A percentile compares a stretch with the other conserved stretches of the same genome.
phyloP scores from a whole-genome alignment of 495 filamentous ascomycete genomes.

The Recurvomyces mirabilis region DNA sequence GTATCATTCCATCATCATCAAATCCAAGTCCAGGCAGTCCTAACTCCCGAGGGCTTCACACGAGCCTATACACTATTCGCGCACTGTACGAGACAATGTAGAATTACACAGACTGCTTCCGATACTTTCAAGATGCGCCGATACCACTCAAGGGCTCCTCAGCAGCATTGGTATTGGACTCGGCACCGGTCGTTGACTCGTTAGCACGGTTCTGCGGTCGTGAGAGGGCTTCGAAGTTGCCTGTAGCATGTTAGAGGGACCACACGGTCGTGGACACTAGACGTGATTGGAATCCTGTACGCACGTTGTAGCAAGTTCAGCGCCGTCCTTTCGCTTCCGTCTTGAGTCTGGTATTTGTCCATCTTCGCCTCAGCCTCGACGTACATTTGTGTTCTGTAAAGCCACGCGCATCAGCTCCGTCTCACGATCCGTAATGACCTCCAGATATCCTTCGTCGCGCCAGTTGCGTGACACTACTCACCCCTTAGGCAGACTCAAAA shows the following conservation, averaged over 20 bases:
- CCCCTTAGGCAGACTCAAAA: constrained; percentile 65
- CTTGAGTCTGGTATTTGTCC: constrained; percentile 46
- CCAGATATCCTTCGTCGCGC: neutral
- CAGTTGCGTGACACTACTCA: constrained; percentile 36
- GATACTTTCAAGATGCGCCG: too few species aligned
- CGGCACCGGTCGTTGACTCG: neutral
- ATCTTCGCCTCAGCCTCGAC: constrained; percentile 64
- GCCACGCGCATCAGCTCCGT: neutral
- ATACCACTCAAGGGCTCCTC: constrained; percentile 21
- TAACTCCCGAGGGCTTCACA: too few species aligned
- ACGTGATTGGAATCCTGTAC: too few species aligned
- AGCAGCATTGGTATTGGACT: constrained; percentile 12
- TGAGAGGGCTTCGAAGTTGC: constrained; percentile 18
- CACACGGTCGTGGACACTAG: too few species aligned
- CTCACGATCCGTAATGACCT: neutral
- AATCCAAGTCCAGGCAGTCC: too few species aligned
- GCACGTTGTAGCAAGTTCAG: constrained; percentile 65
- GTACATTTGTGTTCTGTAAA: constrained; percentile 50
- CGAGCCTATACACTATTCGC: too few species aligned
- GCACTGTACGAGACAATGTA: too few species aligned
- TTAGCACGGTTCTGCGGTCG: neutral
- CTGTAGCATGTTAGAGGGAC: too few species aligned
- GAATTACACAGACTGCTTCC: too few species aligned
- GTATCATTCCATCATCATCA: too few species aligned
- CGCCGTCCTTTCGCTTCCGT: constrained; percentile 45